A percentile compares a stretch with the other conserved stretches of the same genome.
Conservation (phyloP, 2,329 filamentous ascomycete genomes). For the Neoscytalidium dimidiatum region DNA sequence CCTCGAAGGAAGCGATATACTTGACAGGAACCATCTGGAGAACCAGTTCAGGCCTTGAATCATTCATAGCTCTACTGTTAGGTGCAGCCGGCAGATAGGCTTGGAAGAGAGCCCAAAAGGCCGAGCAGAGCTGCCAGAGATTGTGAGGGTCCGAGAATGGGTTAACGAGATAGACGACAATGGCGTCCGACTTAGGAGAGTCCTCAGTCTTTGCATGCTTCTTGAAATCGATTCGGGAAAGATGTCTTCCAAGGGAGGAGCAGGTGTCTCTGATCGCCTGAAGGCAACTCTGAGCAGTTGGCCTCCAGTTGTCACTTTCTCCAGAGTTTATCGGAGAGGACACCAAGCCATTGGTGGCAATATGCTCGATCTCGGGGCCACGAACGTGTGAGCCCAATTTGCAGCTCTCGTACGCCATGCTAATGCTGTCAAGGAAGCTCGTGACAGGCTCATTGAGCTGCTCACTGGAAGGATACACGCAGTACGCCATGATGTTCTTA, state of each 20-base stretch:
- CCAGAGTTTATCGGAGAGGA: constrained; percentile 25
- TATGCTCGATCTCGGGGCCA: constrained; percentile 40
- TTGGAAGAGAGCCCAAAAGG: constrained; percentile 73
- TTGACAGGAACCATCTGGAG: constrained; percentile 73
- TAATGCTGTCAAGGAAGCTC: constrained; percentile 67
- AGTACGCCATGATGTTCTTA: constrained; percentile 72
- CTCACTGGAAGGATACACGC: constrained; percentile 67
- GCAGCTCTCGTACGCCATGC: constrained; percentile 71
- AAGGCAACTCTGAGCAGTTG: constrained; percentile 27
- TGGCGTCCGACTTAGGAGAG: constrained; percentile 52
- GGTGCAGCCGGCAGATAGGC: constrained; percentile 57
- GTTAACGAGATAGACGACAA: constrained; percentile 78
- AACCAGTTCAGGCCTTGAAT: constrained; percentile 61
- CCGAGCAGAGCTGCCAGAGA: constrained; percentile 67
- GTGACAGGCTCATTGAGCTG: constrained; percentile 63
- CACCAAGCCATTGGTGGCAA: constrained; percentile 32
- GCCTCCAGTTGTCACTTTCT: constrained; percentile 22
- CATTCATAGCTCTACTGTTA: constrained; percentile 33
- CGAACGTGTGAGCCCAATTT: constrained; percentile 67
- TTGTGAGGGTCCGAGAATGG: constrained; percentile 63
- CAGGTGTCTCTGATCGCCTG: constrained; percentile 37
- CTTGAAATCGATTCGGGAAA: constrained; percentile 36
- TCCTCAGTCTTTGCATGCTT: constrained; percentile 36
- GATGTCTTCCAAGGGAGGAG: constrained; percentile 43
- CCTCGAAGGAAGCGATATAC: constrained; percentile 64